These are phyloP conservation scores for Zopfochytrium polystomum DNA, from an alignment of 371 early-diverging fungal genomes.

Conservation along the genomic window DNA sequence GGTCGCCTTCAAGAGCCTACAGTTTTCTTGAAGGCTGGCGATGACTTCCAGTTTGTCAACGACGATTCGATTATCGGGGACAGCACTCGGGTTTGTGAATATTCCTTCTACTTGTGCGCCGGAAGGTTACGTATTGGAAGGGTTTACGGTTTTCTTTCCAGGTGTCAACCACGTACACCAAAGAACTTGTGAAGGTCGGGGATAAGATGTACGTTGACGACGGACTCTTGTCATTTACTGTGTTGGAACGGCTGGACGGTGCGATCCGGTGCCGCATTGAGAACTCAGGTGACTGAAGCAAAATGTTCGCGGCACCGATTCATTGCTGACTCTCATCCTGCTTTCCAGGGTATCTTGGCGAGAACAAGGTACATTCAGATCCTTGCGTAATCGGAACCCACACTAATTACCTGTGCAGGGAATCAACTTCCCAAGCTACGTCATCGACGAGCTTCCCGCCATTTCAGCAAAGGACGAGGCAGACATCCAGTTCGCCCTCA, in stretches of 20 bases:
- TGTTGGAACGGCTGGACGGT: slow-evolving; percentile 43
- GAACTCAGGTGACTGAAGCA: slow-evolving; percentile 38
- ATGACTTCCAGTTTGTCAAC: slow-evolving; percentile 52
- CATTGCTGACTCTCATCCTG: background rate
- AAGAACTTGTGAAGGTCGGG: slow-evolving; percentile 45
- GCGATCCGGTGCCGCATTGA: slow-evolving; percentile 39
- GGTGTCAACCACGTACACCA: slow-evolving; percentile 48
- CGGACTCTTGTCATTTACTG: slow-evolving; percentile 51
- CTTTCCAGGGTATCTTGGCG: slow-evolving; percentile 38
- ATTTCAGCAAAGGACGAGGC: slow-evolving; percentile 53
- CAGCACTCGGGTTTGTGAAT: slow-evolving; percentile 35
- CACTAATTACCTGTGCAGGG: slow-evolving; percentile 25
- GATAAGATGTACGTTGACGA: slow-evolving; percentile 56
- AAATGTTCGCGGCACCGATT: too few species aligned
- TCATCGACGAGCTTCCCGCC: slow-evolving; percentile 48
- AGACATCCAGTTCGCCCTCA: slow-evolving; percentile 57
- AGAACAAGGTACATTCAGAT: too few species aligned
- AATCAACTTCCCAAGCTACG: slow-evolving; percentile 55
- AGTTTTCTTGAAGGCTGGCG: slow-evolving; percentile 42
- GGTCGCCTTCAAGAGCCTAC: slow-evolving; percentile 40
- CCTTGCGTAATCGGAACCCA: too few species aligned
- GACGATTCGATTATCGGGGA: slow-evolving; percentile 49
- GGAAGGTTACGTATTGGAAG: background rate
- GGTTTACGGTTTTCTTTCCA: too few species aligned
- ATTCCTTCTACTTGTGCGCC: background rate